Evolutionary conservation across 768 basidiomycete genomes (phyloP), one percentile per base, ranked within the genome.

Genomic region (Mycena sanguinolenta): DNA sequence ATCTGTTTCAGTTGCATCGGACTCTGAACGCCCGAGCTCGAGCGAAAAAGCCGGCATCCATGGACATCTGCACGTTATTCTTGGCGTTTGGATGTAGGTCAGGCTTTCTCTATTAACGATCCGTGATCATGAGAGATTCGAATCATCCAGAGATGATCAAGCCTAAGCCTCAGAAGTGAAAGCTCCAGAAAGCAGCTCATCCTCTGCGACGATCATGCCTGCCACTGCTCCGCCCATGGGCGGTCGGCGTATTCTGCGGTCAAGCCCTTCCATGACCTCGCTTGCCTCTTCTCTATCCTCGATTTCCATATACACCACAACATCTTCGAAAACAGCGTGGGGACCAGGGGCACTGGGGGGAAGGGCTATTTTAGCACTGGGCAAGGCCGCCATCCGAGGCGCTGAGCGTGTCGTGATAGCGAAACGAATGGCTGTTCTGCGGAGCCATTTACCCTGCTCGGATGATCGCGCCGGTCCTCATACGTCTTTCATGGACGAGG

Each of bases 301-400:
- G 2, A 25, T 50, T 23, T 71, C 70, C 4, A 23, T 71, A 8
- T 71, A 72, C 50, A 72, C 71, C 8, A 54, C 61, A 2, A 67
- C 71, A 16, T 68, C 71, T 0, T 64, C 65, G 7, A 50, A 52
- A n/a, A 72, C 71, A 9, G 55, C 42, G 30, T 72, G 65, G 71
- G 77, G 78, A 19, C 75, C 75, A 3, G 78, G 78, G 9, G 69
- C 76, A 5, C 67, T 78, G 14, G 72, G 75, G n/a, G 78, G 78
- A 19, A 76, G 75, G 53, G 77, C 75, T 8, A 75, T 79, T 46
- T 68, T 75, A 38, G 75, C 78, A 4, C 64, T 79, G 8, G 78
- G 78, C 8, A 76, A 79, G 50, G 65, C 73, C 13, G 77, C 76
- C 12, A 42, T 78, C 36, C 76, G 78, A 5, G 77, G 76, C 14